Evolutionary conservation across 176 grass and related monocot genomes (phyloP), one percentile per base, ranked within the genome.

Genomic region (Oryza punctata): DNA sequence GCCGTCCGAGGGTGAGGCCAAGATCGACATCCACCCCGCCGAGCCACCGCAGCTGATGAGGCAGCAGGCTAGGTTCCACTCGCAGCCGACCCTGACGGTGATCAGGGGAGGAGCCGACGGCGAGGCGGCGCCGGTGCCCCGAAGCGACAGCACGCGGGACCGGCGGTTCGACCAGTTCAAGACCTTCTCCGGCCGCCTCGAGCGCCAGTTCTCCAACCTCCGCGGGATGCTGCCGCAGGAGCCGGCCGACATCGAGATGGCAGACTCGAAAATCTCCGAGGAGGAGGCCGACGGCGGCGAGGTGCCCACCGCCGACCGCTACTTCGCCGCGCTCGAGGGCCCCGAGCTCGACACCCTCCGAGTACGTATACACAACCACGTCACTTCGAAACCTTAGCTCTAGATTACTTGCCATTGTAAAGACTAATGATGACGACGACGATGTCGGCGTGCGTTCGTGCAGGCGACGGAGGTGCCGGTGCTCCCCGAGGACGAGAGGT

Each of bases 341-440:
- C 92, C 86, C 3, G 92, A 97, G 88, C 86, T 97, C 1, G 95
- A 97, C 41, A 97, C 88, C 38, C 77, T 97, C n/a, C 89, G 87
- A 46, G 88, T 93, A 87, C 33, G 71, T 32, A 80, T n/a, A 19
- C 43, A 15, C 32, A 43, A 37, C 63, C 19, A 12, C 1, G 40
- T 13, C 23, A 12, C 41, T 13, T 40, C 15, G 5, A 29, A 32
- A 41, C 33, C 1, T 65, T 28, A 29, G 21, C 40, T 33, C 35
- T 16, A 4, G 16, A 49, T 27, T 11, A 41, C 30, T 61, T 76
- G 26, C 25, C 71, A 52, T 37, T 59, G 2, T 0, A 33, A 41
- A 37, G 21, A 26, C 15, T 38, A 38, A 61, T 23, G 4, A 70
- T 19, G 30, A 19, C 37, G n/a, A n/a, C 68, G 35, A 23, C 29